Evolutionary conservation across 306 rosid species (phyloP).

Genomic region (Astragalus glycyphyllos): DNA sequence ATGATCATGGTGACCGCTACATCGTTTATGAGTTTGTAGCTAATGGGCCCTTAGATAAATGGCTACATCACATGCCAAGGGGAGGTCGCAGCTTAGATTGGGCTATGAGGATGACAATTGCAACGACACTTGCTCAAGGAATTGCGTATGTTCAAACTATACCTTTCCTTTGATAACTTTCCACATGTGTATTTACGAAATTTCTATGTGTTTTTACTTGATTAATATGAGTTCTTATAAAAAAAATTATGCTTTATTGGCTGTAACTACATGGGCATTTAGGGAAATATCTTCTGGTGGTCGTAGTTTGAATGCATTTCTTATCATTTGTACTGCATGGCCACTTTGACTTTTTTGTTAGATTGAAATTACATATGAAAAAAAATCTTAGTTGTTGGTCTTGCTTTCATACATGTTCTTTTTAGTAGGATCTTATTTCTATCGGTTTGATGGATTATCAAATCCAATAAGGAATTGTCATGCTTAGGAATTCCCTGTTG

Average conservation of each 20-base stretch:
- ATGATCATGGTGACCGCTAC: constrained; percentile 96
- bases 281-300: neutral
- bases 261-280: constrained; percentile 6
- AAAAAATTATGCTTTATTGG: neutral
- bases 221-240: constrained; percentile 1
- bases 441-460: constrained; percentile 1
- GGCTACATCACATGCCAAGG: constrained; percentile 96
- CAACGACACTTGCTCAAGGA: constrained; percentile 95
- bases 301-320: too few relatives aligned
- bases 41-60: constrained; percentile 91
- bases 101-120: constrained; percentile 94
- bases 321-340: constrained; percentile 1
- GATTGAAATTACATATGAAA: constrained; percentile 21
- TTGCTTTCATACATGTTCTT: neutral
- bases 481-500: neutral
- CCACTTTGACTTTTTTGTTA: constrained; percentile 4
- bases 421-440: neutral
- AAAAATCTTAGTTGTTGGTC: constrained; percentile 13
- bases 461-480: neutral
- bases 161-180: constrained; percentile 29
- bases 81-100: constrained; percentile 97
- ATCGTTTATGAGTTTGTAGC: constrained; percentile 92
- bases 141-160: constrained; percentile 78
- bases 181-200: constrained; percentile 3
- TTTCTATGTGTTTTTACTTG: constrained; percentile 16